Evolutionary conservation across 495 filamentous ascomycete species (phyloP), one percentile per base, ranked within the genome.

Genomic region (Podospora anserina): DNA sequence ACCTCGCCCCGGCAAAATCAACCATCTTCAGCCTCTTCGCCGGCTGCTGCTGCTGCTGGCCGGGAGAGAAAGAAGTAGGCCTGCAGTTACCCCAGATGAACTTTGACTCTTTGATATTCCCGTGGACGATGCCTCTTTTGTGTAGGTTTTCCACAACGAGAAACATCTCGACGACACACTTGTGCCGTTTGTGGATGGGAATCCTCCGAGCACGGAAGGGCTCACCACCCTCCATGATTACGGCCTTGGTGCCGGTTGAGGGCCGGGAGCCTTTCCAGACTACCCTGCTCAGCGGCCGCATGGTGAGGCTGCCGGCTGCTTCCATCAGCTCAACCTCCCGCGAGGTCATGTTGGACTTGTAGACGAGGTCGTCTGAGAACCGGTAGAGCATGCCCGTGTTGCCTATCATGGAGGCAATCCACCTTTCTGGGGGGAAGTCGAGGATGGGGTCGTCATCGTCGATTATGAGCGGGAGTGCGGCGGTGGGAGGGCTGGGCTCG

Each of bases 51-150:
- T 32, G 39, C 34, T 39, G 7, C 9, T 13, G 15, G 39, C 9
- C 7, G 39, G 23, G 23, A 23, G 23, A 23, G 23, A 23, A 49
- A 13, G 39, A 49, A 13, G 39, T 13, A 13, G 9, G 13, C 7
- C 66, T 66, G 2, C 88, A 82, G 15, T 89, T 88, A 64, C 93
- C 92, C 80, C 96, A 97, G 23, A 97, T 85, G 75, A 97, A 97
- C 72, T 96, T 97, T 11, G 92, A 96, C 34, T 92, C 92, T 74
- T 96, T 97, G 76, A 97, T 94, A 77, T 97, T 93, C 63, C 93
- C 88, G 75, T 97, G 93, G 23, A 97, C 83, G 66, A 97, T 96
- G 5, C 85, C 84, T 71, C 88, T 86, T 49, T 83, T 83, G 76
- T 97, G 93, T 6, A 97, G 63, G 19, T 64, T 66, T 18, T 69